Evolutionary conservation across 768 basidiomycete species (phyloP).

Genomic region (Suillus variegatus): DNA sequence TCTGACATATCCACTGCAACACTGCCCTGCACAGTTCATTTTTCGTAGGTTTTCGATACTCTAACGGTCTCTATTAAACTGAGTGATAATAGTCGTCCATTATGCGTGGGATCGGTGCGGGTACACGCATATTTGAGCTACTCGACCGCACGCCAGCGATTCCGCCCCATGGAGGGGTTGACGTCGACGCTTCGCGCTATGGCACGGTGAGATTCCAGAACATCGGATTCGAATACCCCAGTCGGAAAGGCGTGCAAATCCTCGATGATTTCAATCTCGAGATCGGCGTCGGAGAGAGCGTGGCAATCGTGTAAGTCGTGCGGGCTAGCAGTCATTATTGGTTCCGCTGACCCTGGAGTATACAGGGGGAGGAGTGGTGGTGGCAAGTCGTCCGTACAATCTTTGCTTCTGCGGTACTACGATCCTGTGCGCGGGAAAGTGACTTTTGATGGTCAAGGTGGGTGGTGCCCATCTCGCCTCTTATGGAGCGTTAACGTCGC

Average conservation of each 20-base stretch:
- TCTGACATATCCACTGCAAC: constrained; percentile 8
- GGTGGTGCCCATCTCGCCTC: constrained; percentile 14
- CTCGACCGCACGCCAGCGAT: constrained; percentile 81
- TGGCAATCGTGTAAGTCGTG: constrained; percentile 84
- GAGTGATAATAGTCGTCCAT: constrained; percentile 66
- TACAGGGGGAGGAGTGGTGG: constrained; percentile 87
- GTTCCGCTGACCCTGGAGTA: constrained; percentile 8
- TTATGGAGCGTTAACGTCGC: constrained; percentile 7
- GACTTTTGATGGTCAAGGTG: constrained; percentile 85
- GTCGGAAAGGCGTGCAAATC: constrained; percentile 76
- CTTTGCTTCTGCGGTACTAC: constrained; percentile 85
- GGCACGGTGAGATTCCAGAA: constrained; percentile 81
- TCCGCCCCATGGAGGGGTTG: constrained; percentile 59
- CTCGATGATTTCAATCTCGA: constrained; percentile 82
- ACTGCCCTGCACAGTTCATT: constrained; percentile 31
- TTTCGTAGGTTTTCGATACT: constrained; percentile 33
- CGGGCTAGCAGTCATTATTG: constrained; percentile 4
- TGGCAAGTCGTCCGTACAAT: constrained; percentile 92
- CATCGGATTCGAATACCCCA: constrained; percentile 89
- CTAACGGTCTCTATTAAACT: not conserved
- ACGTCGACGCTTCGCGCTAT: constrained; percentile 54
- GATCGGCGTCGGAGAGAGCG: constrained; percentile 80
- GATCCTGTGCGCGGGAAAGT: constrained; percentile 83
- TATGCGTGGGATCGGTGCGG: constrained; percentile 96
- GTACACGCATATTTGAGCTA: constrained; percentile 91